A percentile compares a stretch with the other conserved stretches of the same genome.
phyloP scores from a whole-genome alignment of 208 protist genomes.

The Leishmania turanica region DNA sequence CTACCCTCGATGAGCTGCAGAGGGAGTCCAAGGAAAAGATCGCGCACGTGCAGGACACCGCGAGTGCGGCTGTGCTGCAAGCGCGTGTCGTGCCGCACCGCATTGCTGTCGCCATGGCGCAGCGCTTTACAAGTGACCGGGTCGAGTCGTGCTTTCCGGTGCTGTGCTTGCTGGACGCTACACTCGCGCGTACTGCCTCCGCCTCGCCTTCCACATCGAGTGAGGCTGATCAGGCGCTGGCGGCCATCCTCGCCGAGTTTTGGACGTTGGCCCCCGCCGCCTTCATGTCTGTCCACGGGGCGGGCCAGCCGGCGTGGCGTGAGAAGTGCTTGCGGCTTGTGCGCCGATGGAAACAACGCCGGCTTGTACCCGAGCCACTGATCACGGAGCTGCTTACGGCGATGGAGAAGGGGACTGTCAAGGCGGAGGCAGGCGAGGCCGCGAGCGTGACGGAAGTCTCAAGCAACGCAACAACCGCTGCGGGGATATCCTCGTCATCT shows the following conservation, averaged over 20 bases:
- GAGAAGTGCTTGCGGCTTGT: constrained; percentile 64
- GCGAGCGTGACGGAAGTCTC: neutral
- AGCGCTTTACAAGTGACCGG: constrained; percentile 59
- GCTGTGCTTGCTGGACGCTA: constrained; percentile 73
- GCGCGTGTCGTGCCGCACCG: constrained; percentile 42
- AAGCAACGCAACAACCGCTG: neutral
- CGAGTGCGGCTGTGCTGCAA: constrained; percentile 32
- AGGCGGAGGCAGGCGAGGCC: neutral
- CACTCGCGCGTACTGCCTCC: constrained; percentile 32
- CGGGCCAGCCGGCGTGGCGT: constrained; percentile 32
- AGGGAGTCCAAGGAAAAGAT: constrained; percentile 82
- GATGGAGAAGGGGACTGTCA: constrained; percentile 27
- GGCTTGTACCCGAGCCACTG: constrained; percentile 29
- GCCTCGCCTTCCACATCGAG: constrained; percentile 3
- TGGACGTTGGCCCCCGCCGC: constrained; percentile 42
- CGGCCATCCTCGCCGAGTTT: constrained; percentile 53
- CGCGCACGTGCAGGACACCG: constrained; percentile 26
- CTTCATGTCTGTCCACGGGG: constrained; percentile 30
- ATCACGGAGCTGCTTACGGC: constrained; percentile 31
- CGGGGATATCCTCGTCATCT: neutral
- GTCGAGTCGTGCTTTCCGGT: constrained; percentile 60
- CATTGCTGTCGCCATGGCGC: constrained; percentile 63
- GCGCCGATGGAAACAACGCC: constrained; percentile 58
- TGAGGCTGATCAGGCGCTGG: constrained; percentile 29
- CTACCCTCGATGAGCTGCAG: constrained; percentile 45